Conservation (phyloP, 2,329 filamentous ascomycete species). For the Rutstroemia sp. region DNA sequence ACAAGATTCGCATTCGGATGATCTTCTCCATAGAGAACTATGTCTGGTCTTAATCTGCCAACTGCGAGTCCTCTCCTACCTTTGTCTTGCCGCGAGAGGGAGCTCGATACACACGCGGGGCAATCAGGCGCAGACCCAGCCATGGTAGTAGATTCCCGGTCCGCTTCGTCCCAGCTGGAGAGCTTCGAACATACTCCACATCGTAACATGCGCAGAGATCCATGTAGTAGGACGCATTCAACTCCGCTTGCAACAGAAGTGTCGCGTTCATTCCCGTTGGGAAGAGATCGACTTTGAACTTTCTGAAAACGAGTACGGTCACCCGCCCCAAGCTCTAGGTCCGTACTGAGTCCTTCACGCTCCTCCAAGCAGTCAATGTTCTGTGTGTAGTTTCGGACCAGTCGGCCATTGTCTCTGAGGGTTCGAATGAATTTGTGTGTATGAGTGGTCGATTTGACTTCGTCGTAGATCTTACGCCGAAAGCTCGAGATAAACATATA, state of each 20-base stretch:
- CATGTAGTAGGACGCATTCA: slow-evolving; percentile 59
- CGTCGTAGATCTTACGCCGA: slow-evolving; percentile 51
- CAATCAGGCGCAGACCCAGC: slow-evolving; percentile 61
- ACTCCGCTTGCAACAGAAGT: slow-evolving; percentile 24
- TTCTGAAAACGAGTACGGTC: slow-evolving; percentile 51
- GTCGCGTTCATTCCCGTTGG: slow-evolving; percentile 18
- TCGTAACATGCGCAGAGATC: slow-evolving; percentile 56
- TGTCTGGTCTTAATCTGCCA: slow-evolving; percentile 62
- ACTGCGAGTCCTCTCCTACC: slow-evolving; percentile 62
- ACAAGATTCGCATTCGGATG: slow-evolving; percentile 63
- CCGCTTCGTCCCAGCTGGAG: slow-evolving; percentile 51
- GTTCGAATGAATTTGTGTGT: slow-evolving; percentile 64
- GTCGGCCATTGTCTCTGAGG: slow-evolving; percentile 57
- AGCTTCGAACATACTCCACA: slow-evolving; percentile 55
- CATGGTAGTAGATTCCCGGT: slow-evolving; percentile 37
- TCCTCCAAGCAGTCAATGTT: slow-evolving; percentile 70
- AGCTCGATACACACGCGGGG: slow-evolving; percentile 55
- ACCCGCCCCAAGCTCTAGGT: slow-evolving; percentile 54
- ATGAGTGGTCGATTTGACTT: slow-evolving; percentile 51
- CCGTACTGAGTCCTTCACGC: slow-evolving; percentile 58
- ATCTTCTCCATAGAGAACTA: slow-evolving; percentile 68
- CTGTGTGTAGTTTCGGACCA: slow-evolving; percentile 67
- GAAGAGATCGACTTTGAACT: slow-evolving; percentile 35
- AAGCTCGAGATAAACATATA: slow-evolving; percentile 65
- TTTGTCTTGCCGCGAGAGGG: slow-evolving; percentile 52